A percentile compares a stretch with the other conserved stretches of the same genome.
Conservation (phyloP, 2,329 filamentous ascomycete species). For the Pseudogymnoascus sp. region DNA sequence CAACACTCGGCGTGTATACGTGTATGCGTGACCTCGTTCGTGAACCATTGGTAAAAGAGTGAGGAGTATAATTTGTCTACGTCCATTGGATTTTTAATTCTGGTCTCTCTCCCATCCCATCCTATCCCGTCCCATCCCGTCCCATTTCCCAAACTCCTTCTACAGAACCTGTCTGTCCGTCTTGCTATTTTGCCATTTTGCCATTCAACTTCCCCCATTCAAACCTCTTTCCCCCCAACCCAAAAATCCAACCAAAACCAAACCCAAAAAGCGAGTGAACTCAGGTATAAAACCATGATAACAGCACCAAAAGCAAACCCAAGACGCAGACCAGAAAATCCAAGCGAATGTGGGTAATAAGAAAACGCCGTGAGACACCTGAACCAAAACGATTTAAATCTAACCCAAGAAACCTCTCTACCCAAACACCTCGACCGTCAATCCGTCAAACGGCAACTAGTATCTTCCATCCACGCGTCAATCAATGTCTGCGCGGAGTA, state of each 20-base stretch:
- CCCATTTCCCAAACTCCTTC: too few species aligned
- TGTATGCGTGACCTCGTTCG: too few species aligned
- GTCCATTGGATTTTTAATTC: too few species aligned
- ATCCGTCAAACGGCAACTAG: neutral
- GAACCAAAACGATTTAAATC: neutral
- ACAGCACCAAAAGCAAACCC: neutral
- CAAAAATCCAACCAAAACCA: neutral
- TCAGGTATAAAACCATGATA: constrained; percentile 4
- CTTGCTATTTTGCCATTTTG: too few species aligned
- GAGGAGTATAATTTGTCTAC: too few species aligned
- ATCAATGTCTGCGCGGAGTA: neutral
- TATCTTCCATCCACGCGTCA: neutral
- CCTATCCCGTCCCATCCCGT: too few species aligned
- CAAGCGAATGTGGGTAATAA: constrained; percentile 2
- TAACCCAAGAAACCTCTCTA: neutral
- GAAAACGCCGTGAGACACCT: neutral
- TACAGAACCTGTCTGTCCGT: too few species aligned
- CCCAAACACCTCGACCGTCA: neutral
- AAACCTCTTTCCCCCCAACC: neutral
- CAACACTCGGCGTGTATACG: too few species aligned
- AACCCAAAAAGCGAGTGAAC: neutral
- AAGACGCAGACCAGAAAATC: neutral
- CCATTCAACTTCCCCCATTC: neutral
- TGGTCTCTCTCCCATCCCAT: too few species aligned
- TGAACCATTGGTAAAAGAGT: too few species aligned